Evolutionary conservation across 768 basidiomycete genomes (phyloP), one percentile per base, ranked within the genome.

Genomic region (Cyclocybe aegerita): DNA sequence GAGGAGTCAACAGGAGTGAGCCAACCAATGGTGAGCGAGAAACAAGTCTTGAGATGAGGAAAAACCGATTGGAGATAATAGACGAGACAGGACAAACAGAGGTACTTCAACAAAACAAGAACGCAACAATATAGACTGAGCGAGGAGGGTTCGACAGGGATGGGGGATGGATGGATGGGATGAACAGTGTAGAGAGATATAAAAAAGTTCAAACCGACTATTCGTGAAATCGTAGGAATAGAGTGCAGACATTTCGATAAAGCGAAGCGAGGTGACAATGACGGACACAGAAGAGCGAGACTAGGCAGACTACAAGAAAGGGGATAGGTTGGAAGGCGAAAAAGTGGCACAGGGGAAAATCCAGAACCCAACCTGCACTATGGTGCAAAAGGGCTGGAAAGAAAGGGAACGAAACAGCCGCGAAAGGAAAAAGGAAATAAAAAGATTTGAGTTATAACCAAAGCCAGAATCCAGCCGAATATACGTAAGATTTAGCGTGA

Each of bases 401-500:
- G 43, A 33, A 30, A 39, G 40, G 40, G 16, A 46, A 42, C 38
- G 39, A 17, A 36, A 14, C 34, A 16, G 35, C 37, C 23, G 23
- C 44, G 34, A 35, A n/a, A 37, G 46, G 37, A 37, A 38, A 45
- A 36, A 44, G n/a, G 45, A 55, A 39, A 15, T 45, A 38, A 31
- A 44, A 44, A 45, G 46, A 39, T 15, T 33, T 39, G 48, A 44
- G 45, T 35, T 30, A 50, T 57, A 49, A 59, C 47, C 44, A 55
- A 58, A 60, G 49, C 52, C 54, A 48, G 43, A 55, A 52, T 63
- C 64, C 62, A 53, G 54, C 64, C 59, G 44, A 61, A 55, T 57
- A 60, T 60, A 61, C 56, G 48, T 58, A 61, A 62, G 62, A 62
- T 65, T 56, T 67, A 69, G 62, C 65, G 66, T 63, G 66, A 66